Evolutionary conservation across 2,329 filamentous ascomycete genomes (phyloP), one percentile per base, ranked within the genome.

Genomic region (Aspergillus sp.): DNA sequence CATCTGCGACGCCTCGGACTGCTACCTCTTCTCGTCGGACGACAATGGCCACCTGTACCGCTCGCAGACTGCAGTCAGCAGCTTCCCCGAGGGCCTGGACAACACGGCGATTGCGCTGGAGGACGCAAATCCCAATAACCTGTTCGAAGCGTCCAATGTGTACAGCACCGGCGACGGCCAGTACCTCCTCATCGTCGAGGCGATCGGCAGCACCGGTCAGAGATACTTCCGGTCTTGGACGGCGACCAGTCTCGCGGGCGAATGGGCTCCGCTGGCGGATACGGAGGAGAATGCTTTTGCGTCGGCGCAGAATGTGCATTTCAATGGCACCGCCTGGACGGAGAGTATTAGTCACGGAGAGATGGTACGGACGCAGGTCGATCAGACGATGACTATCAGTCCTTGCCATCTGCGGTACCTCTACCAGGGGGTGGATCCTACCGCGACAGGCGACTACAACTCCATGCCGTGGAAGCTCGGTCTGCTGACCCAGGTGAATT

Each of bases 341-440:
- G 36, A 38, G 19, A 44, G 45, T 20, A 52, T 52, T 25, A 52
- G 50, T 19, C 50, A 52, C 13, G 38, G 50, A 3, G 50, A 52
- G 19, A 38, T 52, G 45, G 38, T 52, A 6, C 45, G 50, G n/a
- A 17, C 17, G 0, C 38, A 48, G 29, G 45, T 48, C 5, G 50
- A 52, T 17, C 45, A 52, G 29, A 52, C 45, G 3, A 36, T 52
- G 50, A 40, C 38, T 11, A 52, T 52, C 31, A 38, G n/a, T 19
- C 25, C 50, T 1, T 48, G 50, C 19, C 43, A 48, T 5, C 44
- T 52, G 16, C 45, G 19, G 11, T 52, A 44, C 19, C 38, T 52
- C 16, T 52, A 48, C n/a, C 45, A 52, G 16, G 50, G 50, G 3
- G 5, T 43, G 23, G 29, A 42, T 25, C 45, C 50, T 3, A 25